These are phyloP conservation scores for Petrea volubilis DNA, from an alignment of 257 asterid genomes.

Conservation along the genomic window DNA sequence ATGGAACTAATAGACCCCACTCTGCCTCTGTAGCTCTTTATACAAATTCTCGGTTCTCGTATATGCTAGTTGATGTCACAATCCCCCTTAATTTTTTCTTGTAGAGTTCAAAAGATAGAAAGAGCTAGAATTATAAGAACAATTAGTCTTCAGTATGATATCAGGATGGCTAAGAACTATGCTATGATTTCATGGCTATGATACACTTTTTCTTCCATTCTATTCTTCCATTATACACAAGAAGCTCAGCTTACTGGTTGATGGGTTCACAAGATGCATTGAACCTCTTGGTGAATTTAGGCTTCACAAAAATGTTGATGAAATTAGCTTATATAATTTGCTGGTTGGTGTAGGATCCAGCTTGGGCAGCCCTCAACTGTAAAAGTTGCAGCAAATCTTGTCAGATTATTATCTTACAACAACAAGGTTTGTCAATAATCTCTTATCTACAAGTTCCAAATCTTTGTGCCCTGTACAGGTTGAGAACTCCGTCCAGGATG, in stretches of 20 bases:
- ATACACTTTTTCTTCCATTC: neutral
- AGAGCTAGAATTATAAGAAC: neutral
- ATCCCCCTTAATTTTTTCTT: neutral
- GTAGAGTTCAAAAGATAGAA: neutral
- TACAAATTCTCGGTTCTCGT: neutral
- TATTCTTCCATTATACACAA: neutral
- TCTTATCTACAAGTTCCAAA: neutral
- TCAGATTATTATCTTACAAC: conserved; percentile 67
- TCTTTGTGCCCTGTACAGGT: neutral
- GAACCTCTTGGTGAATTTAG: neutral
- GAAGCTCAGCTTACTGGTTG: neutral
- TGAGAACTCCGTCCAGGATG: neutral
- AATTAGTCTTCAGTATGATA: neutral
- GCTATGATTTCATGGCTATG: neutral
- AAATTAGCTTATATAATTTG: conserved; percentile 4
- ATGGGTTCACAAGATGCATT: conserved; percentile 1
- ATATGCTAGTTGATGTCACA: neutral
- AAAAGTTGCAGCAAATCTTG: conserved; percentile 85
- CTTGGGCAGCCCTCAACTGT: conserved; percentile 92
- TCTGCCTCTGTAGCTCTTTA: neutral
- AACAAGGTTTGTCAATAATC: conserved; percentile 60
- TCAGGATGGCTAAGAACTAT: neutral
- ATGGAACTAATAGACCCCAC: neutral
- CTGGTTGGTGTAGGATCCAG: conserved; percentile 66
- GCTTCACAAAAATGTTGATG: neutral